Conservation (phyloP, 2,329 filamentous ascomycete genomes). For the Stromatinia cepivora region DNA sequence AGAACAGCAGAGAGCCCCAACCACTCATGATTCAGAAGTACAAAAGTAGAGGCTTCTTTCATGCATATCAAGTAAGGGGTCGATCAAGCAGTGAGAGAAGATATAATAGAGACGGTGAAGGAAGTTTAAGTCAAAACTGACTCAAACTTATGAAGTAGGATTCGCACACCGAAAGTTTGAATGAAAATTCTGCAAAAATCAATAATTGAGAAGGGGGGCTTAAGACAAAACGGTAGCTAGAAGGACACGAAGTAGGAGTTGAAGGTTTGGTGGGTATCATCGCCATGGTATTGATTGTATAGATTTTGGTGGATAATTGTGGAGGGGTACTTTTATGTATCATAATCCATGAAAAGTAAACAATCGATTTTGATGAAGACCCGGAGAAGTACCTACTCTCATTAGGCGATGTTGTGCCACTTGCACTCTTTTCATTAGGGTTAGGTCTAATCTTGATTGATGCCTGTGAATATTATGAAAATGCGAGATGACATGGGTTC, state of each 20-base stretch:
- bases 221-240: background rate
- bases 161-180: slow-evolving; percentile 14
- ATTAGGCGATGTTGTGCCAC: background rate
- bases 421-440: background rate
- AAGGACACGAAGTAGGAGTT: background rate
- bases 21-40: slow-evolving; percentile 15
- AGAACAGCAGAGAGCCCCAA: background rate
- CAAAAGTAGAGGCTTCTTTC: background rate
- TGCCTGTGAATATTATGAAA: background rate
- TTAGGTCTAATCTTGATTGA: slow-evolving; percentile 2
- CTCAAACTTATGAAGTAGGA: slow-evolving; percentile 1
- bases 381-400: background rate
- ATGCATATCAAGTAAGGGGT: slow-evolving; percentile 14
- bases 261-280: background rate
- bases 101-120: slow-evolving; percentile 13
- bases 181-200: slow-evolving; percentile 11
- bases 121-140: slow-evolving; percentile 1
- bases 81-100: background rate
- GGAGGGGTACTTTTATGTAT: background rate
- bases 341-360: background rate
- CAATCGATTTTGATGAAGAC: slow-evolving; percentile 1
- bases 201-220: background rate
- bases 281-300: background rate
- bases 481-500: background rate
- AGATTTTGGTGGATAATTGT: background rate